Evolutionary conservation across 2,329 filamentous ascomycete genomes (phyloP).

Genomic region (Mariannaea elegans): DNA sequence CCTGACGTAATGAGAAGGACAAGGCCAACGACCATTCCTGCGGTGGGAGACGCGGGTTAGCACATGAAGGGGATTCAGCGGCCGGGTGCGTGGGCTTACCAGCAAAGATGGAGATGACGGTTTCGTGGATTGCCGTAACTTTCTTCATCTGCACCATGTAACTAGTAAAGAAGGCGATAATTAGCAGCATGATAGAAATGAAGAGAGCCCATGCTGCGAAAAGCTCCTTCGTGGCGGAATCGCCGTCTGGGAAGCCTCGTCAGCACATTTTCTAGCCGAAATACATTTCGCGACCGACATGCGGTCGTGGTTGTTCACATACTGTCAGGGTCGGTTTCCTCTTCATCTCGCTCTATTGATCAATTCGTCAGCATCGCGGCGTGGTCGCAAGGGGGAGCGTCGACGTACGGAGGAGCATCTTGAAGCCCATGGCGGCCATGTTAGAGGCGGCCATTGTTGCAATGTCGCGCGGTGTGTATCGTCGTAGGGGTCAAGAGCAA

Average conservation of each 20-base stretch:
- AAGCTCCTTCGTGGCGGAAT: conserved; percentile 91
- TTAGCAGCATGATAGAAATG: conserved; percentile 93
- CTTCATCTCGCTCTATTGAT: conserved; percentile 40
- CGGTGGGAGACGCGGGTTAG: background rate
- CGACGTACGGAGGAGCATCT: conserved; percentile 43
- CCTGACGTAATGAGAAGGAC: conserved; percentile 83
- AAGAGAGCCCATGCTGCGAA: conserved; percentile 97
- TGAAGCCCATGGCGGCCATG: conserved; percentile 43
- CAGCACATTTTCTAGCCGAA: conserved; percentile 25
- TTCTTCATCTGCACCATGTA: conserved; percentile 97
- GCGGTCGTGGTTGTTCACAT: conserved; percentile 11
- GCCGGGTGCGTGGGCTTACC: conserved; percentile 57
- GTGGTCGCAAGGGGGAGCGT: conserved; percentile 7
- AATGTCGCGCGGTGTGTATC: conserved; percentile 3
- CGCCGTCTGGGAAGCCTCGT: conserved; percentile 63
- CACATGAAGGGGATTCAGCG: conserved; percentile 33
- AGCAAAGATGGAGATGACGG: conserved; percentile 97
- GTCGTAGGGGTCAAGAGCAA: background rate
- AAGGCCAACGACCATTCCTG: conserved; percentile 94
- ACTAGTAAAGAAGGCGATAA: conserved; percentile 94
- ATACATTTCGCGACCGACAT: background rate
- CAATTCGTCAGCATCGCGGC: conserved; percentile 33
- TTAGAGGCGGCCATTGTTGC: conserved; percentile 35
- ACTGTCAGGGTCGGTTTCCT: conserved; percentile 49
- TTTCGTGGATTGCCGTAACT: conserved; percentile 97